A percentile compares a stretch with the other conserved stretches of the same genome.
Conservation (phyloP, 2,329 filamentous ascomycete species). For the Verticillium tricorpus region DNA sequence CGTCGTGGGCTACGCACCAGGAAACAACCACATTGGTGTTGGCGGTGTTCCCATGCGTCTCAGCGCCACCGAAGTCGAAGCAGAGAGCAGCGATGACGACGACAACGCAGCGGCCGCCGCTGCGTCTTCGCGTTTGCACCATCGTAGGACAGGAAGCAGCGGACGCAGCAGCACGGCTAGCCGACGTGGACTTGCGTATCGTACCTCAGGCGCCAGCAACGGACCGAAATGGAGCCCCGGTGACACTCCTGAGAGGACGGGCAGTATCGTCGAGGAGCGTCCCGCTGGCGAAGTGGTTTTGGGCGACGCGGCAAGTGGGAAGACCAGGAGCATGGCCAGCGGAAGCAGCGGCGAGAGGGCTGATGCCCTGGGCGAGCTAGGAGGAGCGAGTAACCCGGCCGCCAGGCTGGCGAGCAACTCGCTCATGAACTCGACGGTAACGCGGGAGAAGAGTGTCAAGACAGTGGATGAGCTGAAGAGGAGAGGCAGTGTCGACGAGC, state of each 20-base stretch:
- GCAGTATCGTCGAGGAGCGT: constrained; percentile 44
- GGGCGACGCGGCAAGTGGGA: constrained; percentile 37
- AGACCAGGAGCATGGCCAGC: constrained; percentile 46
- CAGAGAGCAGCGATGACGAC: constrained; percentile 77
- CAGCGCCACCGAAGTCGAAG: constrained; percentile 92
- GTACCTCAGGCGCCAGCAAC: constrained; percentile 43
- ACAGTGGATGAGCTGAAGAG: constrained; percentile 68
- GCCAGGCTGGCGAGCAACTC: constrained; percentile 55
- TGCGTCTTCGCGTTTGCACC: constrained; percentile 27
- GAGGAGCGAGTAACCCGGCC: constrained; percentile 23
- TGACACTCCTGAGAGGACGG: constrained; percentile 51
- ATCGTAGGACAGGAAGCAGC: constrained; percentile 70
- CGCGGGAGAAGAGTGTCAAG: constrained; percentile 62
- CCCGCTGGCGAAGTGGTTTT: constrained; percentile 14
- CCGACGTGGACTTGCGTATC: constrained; percentile 43
- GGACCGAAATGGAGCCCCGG: constrained; percentile 46
- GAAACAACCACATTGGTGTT: constrained; percentile 67
- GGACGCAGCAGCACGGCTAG: constrained; percentile 61
- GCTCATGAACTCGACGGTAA: constrained; percentile 50
- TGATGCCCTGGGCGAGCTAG: constrained; percentile 56
- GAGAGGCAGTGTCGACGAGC: constrained; percentile 78
- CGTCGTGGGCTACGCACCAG: constrained; percentile 73
- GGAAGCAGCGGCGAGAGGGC: constrained; percentile 56
- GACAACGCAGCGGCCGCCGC: constrained; percentile 30
- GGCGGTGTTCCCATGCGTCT: constrained; percentile 85